These are phyloP conservation scores for Azolla pinnata DNA, from an alignment of 75 land plant genomes.

Conservation along the genomic window DNA sequence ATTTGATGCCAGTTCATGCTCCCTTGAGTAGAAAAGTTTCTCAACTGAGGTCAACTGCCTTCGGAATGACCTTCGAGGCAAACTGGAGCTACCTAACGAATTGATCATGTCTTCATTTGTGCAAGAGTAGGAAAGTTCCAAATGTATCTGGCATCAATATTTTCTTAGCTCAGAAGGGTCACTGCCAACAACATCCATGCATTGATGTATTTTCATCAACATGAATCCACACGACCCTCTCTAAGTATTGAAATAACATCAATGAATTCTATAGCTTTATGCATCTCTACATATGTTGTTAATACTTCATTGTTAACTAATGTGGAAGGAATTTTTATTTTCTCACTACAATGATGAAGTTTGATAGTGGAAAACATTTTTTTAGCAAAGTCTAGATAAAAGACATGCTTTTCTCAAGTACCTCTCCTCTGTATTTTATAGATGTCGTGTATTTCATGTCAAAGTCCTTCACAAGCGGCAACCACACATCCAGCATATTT, in stretches of 20 bases:
- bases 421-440: neutral
- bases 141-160: slow-evolving; percentile 55
- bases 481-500: slow-evolving; percentile 60
- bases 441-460: slow-evolving; percentile 20
- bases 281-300: no score
- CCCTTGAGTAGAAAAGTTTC: slow-evolving; percentile 36
- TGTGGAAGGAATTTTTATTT: no score
- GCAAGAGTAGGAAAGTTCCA: slow-evolving; percentile 53
- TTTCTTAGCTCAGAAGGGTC: neutral
- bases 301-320: no score
- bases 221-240: neutral
- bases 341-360: no score
- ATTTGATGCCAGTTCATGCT: slow-evolving; percentile 18
- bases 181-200: neutral
- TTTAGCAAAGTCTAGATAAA: neutral
- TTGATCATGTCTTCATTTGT: neutral
- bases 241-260: no score
- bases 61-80: neutral
- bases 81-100: neutral
- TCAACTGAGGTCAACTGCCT: slow-evolving; percentile 53
- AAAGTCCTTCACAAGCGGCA: slow-evolving; percentile 66
- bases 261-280: no score
- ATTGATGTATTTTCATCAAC: neutral
- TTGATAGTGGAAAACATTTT: neutral
- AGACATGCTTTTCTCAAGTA: neutral